These are phyloP conservation scores for Sphaerulina musiva DNA, from an alignment of 2,329 filamentous ascomycete species.

Conservation along the genomic window DNA sequence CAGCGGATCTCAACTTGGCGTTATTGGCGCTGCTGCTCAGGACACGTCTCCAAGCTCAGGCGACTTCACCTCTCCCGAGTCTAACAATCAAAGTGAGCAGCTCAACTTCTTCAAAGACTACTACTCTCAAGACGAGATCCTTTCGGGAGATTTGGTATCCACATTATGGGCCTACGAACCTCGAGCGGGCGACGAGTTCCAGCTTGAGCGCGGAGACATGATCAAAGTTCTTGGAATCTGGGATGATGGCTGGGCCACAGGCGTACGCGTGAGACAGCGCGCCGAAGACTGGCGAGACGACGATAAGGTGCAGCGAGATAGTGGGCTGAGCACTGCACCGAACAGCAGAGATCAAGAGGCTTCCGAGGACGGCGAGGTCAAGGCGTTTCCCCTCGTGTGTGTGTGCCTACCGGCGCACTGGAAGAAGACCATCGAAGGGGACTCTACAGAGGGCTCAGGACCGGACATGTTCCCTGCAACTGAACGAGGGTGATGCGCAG, in stretches of 20 bases:
- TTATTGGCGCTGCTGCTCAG: constrained; percentile 45
- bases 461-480: constrained; percentile 11
- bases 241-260: constrained; percentile 98
- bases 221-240: constrained; percentile 96
- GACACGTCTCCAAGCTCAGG: constrained; percentile 68
- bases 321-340: constrained; percentile 77
- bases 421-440: constrained; percentile 92
- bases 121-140: constrained; percentile 94
- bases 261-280: constrained; percentile 70
- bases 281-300: constrained; percentile 80
- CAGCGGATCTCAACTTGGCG: constrained; percentile 62
- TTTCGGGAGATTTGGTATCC: constrained; percentile 80
- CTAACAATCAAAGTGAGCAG: constrained; percentile 91
- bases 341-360: constrained; percentile 12
- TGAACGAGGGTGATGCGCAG: constrained; percentile 12
- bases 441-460: constrained; percentile 41
- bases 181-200: constrained; percentile 85
- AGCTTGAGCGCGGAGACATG: constrained; percentile 92
- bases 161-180: constrained; percentile 96
- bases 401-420: constrained; percentile 93
- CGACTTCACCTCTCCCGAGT: constrained; percentile 78
- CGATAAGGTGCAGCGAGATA: constrained; percentile 71
- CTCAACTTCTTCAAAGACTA: constrained; percentile 97
- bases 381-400: constrained; percentile 94
- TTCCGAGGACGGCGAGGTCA: constrained; percentile 65